Evolutionary conservation across 2,329 filamentous ascomycete genomes (phyloP).

Genomic region (Apiospora phragmitis): DNA sequence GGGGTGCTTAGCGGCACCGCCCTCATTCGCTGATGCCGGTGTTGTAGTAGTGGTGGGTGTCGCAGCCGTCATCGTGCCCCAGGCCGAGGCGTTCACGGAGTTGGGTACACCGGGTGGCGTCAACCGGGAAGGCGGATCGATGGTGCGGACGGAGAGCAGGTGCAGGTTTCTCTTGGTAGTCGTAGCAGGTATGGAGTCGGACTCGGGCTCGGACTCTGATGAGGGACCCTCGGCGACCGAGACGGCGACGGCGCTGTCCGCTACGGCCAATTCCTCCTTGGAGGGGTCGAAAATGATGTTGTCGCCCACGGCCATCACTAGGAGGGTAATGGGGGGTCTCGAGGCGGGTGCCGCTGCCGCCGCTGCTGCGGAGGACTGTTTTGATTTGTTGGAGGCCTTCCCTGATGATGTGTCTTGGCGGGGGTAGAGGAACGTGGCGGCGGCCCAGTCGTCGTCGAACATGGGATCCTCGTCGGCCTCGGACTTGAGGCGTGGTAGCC

Average conservation of each 20-base stretch:
- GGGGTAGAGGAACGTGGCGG: constrained; percentile 75
- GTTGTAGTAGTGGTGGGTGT: not conserved
- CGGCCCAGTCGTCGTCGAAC: constrained; percentile 97
- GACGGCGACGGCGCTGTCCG: constrained; percentile 84
- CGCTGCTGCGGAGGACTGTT: constrained; percentile 29
- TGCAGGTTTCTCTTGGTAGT: constrained; percentile 46
- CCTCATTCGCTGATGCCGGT: constrained; percentile 20
- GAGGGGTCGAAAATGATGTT: constrained; percentile 95
- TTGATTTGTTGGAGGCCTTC: constrained; percentile 16
- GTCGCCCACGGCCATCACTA: constrained; percentile 81
- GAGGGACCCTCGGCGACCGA: constrained; percentile 61
- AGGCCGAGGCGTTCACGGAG: constrained; percentile 57
- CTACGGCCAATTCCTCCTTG: constrained; percentile 89
- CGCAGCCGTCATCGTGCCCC: constrained; percentile 23
- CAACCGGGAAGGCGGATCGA: constrained; percentile 73
- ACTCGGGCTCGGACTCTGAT: not conserved
- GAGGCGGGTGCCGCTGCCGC: not conserved
- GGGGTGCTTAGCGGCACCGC: constrained; percentile 37
- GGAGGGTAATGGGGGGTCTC: constrained; percentile 82
- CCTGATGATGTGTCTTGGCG: constrained; percentile 32
- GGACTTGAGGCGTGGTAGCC: constrained; percentile 81
- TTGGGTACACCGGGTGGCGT: constrained; percentile 72
- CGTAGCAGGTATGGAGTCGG: not conserved
- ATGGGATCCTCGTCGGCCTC: constrained; percentile 93
- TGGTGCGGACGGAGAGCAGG: constrained; percentile 68